Evolutionary conservation across 768 basidiomycete species (phyloP).

Genomic region (Tricholoma flavovirens): DNA sequence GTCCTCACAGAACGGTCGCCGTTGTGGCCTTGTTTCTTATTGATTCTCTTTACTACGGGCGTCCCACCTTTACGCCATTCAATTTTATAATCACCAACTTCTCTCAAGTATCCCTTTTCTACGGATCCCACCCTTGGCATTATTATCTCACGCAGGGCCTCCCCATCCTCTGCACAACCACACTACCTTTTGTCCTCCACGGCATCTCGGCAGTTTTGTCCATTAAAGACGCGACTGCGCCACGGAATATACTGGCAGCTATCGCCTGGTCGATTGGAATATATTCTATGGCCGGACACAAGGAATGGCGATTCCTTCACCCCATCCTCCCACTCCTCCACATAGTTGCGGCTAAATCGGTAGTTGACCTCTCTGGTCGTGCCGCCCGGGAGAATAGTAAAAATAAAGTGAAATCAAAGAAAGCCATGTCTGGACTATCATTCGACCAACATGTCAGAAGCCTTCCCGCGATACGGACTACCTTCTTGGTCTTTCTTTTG

Average conservation of each 20-base stretch:
- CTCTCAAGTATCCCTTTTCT: constrained; percentile 85
- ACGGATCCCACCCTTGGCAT: constrained; percentile 81
- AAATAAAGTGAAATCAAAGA: constrained; percentile 1
- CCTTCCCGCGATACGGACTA: constrained; percentile 28
- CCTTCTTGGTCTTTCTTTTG: constrained; percentile 39
- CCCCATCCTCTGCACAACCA: constrained; percentile 72
- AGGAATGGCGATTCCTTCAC: constrained; percentile 97
- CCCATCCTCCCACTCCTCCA: constrained; percentile 84
- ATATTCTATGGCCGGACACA: constrained; percentile 85
- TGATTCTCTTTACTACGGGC: constrained; percentile 70
- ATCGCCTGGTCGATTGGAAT: constrained; percentile 57
- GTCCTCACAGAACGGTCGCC: constrained; percentile 20
- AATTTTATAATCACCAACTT: constrained; percentile 84
- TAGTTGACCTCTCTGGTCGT: constrained; percentile 42
- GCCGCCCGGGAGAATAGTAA: constrained; percentile 1
- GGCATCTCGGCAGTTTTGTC: constrained; percentile 41
- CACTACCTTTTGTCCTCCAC: constrained; percentile 67
- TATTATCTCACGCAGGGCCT: constrained; percentile 86
- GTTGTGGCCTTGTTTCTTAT: constrained; percentile 32
- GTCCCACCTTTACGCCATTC: constrained; percentile 63
- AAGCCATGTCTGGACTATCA: neutral
- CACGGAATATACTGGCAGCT: constrained; percentile 41
- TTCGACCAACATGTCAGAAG: constrained; percentile 1
- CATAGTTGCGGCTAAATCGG: constrained; percentile 67
- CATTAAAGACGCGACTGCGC: constrained; percentile 21